Conservation (phyloP, 306 rosid species). For the Cucurbita argyrosperma region DNA sequence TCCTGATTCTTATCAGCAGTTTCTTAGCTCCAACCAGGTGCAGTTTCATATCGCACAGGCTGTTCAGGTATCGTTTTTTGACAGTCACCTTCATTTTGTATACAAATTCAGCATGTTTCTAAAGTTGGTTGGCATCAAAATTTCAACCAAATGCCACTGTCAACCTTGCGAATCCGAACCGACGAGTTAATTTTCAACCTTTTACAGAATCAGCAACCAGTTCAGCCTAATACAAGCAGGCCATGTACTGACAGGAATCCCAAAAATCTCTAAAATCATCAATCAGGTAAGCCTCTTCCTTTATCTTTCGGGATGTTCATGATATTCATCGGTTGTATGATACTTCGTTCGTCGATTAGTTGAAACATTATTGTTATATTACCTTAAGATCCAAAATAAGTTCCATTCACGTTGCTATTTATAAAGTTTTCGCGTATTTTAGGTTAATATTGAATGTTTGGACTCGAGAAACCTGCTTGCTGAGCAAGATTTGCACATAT, state of each 20-base stretch:
- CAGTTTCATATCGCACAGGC: constrained; percentile 20
- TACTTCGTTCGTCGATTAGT: neutral
- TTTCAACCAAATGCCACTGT: neutral
- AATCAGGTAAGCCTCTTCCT: constrained; percentile 29
- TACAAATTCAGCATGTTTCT: neutral
- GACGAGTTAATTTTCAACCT: neutral
- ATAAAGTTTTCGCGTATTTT: neutral
- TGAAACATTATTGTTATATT: neutral
- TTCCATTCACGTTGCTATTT: neutral
- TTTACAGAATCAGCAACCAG: constrained; percentile 34
- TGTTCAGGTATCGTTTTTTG: neutral
- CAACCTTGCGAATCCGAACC: neutral
- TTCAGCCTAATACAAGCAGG: constrained; percentile 30
- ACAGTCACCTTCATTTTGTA: neutral
- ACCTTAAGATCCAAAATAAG: neutral
- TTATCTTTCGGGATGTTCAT: neutral
- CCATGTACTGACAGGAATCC: constrained; percentile 33
- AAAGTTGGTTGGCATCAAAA: neutral
- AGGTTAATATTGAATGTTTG: constrained; percentile 3
- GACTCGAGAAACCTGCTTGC: neutral
- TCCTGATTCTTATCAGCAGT: constrained; percentile 38
- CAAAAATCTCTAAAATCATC: constrained; percentile 33
- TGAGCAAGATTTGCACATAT: neutral
- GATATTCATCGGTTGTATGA: neutral
- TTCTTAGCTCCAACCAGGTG: constrained; percentile 39